Evolutionary conservation across 371 early-diverging fungal species (phyloP), one percentile per base, ranked within the genome.

Genomic region (Chytridiales sp.): DNA sequence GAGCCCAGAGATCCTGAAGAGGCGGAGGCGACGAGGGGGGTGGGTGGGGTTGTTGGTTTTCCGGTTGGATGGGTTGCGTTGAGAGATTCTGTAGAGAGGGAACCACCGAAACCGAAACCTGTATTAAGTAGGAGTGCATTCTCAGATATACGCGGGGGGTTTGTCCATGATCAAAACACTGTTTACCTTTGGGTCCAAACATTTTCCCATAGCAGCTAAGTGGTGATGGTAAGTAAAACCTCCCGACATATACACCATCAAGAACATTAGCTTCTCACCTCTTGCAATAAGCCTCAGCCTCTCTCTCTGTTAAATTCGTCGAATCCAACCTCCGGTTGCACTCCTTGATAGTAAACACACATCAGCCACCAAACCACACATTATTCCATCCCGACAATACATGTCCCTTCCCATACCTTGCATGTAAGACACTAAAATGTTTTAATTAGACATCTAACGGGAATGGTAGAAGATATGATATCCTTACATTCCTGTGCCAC

Each of bases 251-350:
- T 11, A n/a, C 15, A 32, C 34, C 48, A 5, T n/a, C 21, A 47
- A 27, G 22, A 32, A 5, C 35, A 31, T 6, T 8, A 22, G 31
- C 43, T 8, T 24, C 42, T 50, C 62, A 72, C 42, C 60, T 72
- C 52, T 76, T 79, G 71, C 79, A 79, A 55, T 73, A 79, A 0
- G 69, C 71, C 57, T 79, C 74, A 35, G 53, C 56, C 32, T 72
- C 67, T 1, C 67, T 64, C 44, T 79, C 79, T 0, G 75, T 68
- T 19, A 79, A 40, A 42, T 49, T 73, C 6, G 72, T 72, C n/a
- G 77, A 75, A 50, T 79, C 79, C 9, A 79, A 62, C 2, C 64
- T 35, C 43, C 62, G 61, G 66, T 69, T 70, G 66, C 79, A 79
- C 47, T 74, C 73, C 63, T 73, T 21, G 32, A 50, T 9, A n/a